A percentile compares a stretch with the other conserved stretches of the same genome.
Conservation (phyloP, 129 eudicot genomes). For the Gnaphalium uliginosum region DNA sequence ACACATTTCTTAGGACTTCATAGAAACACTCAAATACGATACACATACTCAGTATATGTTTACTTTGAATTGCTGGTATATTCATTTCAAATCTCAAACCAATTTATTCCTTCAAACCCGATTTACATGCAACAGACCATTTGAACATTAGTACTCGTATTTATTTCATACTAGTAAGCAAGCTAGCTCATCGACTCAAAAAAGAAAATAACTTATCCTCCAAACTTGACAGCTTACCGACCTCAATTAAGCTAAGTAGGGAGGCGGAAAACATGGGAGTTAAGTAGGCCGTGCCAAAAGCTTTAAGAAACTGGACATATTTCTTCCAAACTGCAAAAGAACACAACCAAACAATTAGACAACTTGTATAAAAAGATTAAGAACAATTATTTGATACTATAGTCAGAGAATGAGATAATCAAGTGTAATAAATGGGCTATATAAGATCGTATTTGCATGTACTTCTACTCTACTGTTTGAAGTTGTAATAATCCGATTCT, state of each 20-base stretch:
- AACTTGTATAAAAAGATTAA: neutral
- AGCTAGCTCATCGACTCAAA: neutral
- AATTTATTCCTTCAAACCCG: neutral
- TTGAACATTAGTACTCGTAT: neutral
- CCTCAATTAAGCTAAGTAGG: neutral
- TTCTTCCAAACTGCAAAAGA: constrained; percentile 78
- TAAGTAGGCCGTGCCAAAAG: neutral
- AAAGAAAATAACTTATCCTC: neutral
- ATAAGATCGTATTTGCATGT: neutral
- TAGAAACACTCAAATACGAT: neutral
- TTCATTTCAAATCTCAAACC: neutral
- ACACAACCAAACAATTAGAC: constrained; percentile 7
- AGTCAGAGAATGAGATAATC: neutral
- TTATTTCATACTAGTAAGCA: neutral
- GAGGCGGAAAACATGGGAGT: constrained; percentile 5
- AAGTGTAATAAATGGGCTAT: neutral
- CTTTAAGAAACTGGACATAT: constrained; percentile 54
- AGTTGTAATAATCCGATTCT: too few relatives aligned
- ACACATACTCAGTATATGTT: neutral
- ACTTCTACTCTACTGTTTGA: too few relatives aligned
- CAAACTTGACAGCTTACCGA: constrained; percentile 1
- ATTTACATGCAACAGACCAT: neutral
- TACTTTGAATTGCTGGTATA: neutral
- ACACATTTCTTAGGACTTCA: neutral
- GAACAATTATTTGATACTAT: neutral